Base-by-base conservation (phyloP, 2,329 filamentous ascomycete species). In the Colletotrichum cordylinicola region DNA sequence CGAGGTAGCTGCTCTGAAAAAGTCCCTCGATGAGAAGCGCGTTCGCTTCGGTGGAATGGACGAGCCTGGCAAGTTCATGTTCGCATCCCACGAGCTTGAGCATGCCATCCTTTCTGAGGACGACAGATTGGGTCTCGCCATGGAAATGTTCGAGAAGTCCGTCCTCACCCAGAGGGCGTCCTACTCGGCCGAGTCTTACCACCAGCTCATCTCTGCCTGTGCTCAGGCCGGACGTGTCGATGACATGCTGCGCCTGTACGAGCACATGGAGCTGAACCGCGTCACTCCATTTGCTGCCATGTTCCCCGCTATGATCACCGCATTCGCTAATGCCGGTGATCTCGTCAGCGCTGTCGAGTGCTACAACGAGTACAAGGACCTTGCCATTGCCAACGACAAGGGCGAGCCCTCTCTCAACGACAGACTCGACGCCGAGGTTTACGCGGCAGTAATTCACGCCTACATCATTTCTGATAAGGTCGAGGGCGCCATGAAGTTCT, bases 241-340 rank as follows among this genome's bases (percentile, higher is more conserved):
- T 60, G 95, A 98, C 77, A 98, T 99, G 96, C 92, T 98, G 39
- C 92, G 93, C 75, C 90, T 98, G 24, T 98, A 96, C 81, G 93
- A 95, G 78, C 95, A 98, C 84, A 98, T 98, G 96, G 95, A 98
- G 84, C 87, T 90, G 43, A 93, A 91, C 79, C 93, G 93, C 72
- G 91, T 95, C 27, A 90, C 91, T 18, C 95, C 96, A 0, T 93
- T 94, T 74, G 93, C 95, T 8, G 92, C 94, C 61, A 95, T 96
- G 68, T 98, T 98, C 85, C 94, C 96, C 2, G 91, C 93, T 21
- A 98, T 99, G 95, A 98, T 99, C 83, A 93, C 94, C n/a, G 96
- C 96, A 1, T 98, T 98, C 82, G 95, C 95, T 76, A 91, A 91
- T 56, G 91, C 91, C 13, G 94, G 96, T 66, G 96, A 98, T 82